Percentiles rank a stretch among this genome's conserved stretches.
phyloP scores from a whole-genome alignment of 2,329 filamentous ascomycete genomes.

The Lithohypha guttulata region DNA sequence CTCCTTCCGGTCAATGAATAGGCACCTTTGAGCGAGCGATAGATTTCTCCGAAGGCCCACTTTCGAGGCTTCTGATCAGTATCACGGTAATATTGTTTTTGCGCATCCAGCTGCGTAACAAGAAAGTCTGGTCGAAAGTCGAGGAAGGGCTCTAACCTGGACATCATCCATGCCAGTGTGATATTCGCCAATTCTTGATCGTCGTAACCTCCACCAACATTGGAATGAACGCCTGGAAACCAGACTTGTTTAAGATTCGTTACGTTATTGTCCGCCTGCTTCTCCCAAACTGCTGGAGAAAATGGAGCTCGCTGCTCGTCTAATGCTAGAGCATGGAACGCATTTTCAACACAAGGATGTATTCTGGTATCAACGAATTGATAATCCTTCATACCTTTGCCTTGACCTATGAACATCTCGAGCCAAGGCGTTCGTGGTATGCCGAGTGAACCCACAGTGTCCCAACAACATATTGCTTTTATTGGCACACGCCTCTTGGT shows the following conservation, averaged over 20 bases:
- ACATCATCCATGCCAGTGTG: constrained; percentile 42
- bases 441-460: constrained; percentile 27
- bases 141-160: constrained; percentile 28
- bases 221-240: constrained; percentile 40
- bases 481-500: constrained; percentile 22
- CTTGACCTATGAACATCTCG: constrained; percentile 13
- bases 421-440: constrained; percentile 22
- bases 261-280: constrained; percentile 20
- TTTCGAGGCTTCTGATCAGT: constrained; percentile 18
- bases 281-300: constrained; percentile 25
- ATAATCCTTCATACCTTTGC: constrained; percentile 22
- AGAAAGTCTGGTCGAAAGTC: constrained; percentile 21
- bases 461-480: constrained; percentile 26
- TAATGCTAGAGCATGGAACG: constrained; percentile 27
- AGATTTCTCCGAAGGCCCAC: constrained; percentile 23
- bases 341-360: constrained; percentile 25
- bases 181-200: constrained; percentile 41
- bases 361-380: constrained; percentile 27
- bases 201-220: constrained; percentile 38
- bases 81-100: constrained; percentile 16
- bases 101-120: constrained; percentile 17
- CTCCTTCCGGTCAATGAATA: constrained; percentile 20
- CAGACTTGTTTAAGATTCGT: constrained; percentile 35
- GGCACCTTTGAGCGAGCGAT: constrained; percentile 19
- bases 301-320: constrained; percentile 26